phyloP scores from a whole-genome alignment of 345 rosid species.

The Sonneratia alba region DNA sequence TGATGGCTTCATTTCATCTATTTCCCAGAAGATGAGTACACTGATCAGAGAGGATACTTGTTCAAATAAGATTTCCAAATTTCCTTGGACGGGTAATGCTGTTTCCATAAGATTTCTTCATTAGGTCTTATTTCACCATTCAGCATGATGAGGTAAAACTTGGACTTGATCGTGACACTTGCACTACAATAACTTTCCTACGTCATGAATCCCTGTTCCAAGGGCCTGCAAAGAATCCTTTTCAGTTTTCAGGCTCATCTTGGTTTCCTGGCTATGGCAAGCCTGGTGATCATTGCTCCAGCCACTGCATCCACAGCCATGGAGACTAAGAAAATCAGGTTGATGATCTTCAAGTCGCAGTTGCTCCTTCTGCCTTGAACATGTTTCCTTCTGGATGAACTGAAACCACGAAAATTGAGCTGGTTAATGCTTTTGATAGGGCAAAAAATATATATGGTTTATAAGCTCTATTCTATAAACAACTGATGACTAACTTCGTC shows the following conservation, averaged over 20 bases:
- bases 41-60: not conserved
- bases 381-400: too few species aligned
- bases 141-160: not conserved
- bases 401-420: not conserved
- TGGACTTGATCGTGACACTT: not conserved
- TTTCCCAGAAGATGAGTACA: not conserved
- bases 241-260: not conserved
- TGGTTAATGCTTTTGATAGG: too few species aligned
- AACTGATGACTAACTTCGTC: not conserved
- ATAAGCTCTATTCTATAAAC: too few species aligned
- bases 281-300: conserved; percentile 2
- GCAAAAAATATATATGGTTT: too few species aligned
- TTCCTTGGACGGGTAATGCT: not conserved
- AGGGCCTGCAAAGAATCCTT: not conserved
- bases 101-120: not conserved
- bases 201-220: not conserved
- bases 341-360: not conserved
- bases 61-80: not conserved
- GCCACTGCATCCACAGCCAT: conserved; percentile 10
- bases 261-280: conserved; percentile 2
- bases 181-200: not conserved
- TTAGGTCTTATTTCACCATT: too few species aligned
- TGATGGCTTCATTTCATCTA: too few species aligned
- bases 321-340: conserved; percentile 3
- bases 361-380: too few species aligned